Evolutionary conservation across 148 eudicot genomes (phyloP), one percentile per base, ranked within the genome.

Genomic region (Fagopyrum homotropicum): DNA sequence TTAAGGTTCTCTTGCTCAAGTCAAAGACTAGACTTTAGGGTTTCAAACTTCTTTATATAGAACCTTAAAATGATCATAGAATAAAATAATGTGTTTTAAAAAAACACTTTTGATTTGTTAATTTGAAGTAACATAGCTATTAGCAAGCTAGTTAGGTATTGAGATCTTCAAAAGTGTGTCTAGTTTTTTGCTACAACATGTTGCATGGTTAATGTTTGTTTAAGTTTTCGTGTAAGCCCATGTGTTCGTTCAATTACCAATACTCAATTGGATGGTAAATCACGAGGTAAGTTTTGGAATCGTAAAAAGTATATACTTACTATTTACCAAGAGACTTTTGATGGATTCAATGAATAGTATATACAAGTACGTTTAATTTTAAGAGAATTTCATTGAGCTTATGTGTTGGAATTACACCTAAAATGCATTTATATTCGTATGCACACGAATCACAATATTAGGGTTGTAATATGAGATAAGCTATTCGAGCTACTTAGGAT

Each of bases 101-200:
- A 19, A 6, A 22, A 26, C 29, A 5, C 17, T 9, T n/a, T 64
- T 64, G 40, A 14, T 11, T 64, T 1, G n/a, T 48, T 49, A 49
- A 49, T 49, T 49, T 35, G 40, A 49, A 9, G 14, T 8, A 49
- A 49, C 3, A 49, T 49, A 49, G 40, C 40, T 19, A 9, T 1
- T 19, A 9, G 10, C 29, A 35, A 66, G 46, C 47, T 40, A 66
- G 45, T 30, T 40, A 12, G 70, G 70, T 43, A 66, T 66, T 66
- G 71, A 66, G 71, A 66, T 66, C 71, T 66, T 66, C 71, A 40
- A 66, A 66, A 66, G 46, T n/a, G 45, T 64, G 71, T 66, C 47
- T 66, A 66, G 71, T 40, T 66, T 66, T 40, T 40, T 66, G 19
- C 71, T 46, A 66, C 71, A 43, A 66, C 46, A 66, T 66, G 71